Evolutionary conservation across 768 basidiomycete species (phyloP), one percentile per base, ranked within the genome.

Genomic region (Tricholoma bakamatsutake): DNA sequence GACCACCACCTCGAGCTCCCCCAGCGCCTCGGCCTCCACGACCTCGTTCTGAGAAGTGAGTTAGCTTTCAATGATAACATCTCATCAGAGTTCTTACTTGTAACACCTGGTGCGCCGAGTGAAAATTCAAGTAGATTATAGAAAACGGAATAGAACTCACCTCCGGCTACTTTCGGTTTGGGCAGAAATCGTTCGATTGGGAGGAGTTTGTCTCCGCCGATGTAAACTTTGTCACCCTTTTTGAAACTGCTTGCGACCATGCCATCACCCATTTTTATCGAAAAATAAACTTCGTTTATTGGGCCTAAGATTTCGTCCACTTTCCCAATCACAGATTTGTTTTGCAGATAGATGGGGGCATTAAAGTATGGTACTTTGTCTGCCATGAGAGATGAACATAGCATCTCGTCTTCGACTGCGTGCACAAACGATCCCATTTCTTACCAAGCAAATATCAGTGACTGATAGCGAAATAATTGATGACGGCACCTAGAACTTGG

Each of bases 241-340:
- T 96, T 90, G 75, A 99, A 99, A 69, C 91, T 93, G 61, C 76
- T 87, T 7, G 97, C 95, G 48, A 95, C 84, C 87, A 98, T 93
- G 31, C 97, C 97, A 56, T 90, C 87, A 17, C 87, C 83, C 89
- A 98, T 97, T 77, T 98, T 99, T 61, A 99, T 81, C 2, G 94
- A 95, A 67, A 99, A 98, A 73, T 85, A 98, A 56, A 98, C 94
- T 69, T 98, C 93, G 68, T 97, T 99, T 70, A 99, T 95, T 13
- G 97, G 96, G 2, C 97, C 97, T n/a, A 99, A 82, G 62, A 99
- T 98, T 72, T 99, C 97, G 72, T 99, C 97, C 40, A 99, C 89
- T 74, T 97, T 98, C 59, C 97, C 96, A 59, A 98, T 93, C 61
- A 84, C 79, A 9, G 93, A 90, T 74, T 97, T 98, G 72, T 98